These are phyloP conservation scores for Colletotrichum spinosum DNA, from an alignment of 2,329 filamentous ascomycete species.

Conservation along the genomic window DNA sequence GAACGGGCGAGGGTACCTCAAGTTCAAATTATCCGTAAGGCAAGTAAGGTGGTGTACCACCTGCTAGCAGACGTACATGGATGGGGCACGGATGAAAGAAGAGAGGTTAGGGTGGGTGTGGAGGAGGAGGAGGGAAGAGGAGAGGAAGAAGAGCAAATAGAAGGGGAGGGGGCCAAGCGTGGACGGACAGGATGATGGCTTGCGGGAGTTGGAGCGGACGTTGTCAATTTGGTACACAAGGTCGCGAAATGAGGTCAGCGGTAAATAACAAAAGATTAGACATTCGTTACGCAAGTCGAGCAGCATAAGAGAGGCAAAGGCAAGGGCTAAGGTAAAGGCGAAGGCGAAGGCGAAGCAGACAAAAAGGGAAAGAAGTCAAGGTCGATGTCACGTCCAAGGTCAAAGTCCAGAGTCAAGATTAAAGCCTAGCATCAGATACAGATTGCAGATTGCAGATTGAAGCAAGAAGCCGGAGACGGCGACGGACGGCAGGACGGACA, in stretches of 20 bases:
- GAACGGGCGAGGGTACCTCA: conserved; percentile 36
- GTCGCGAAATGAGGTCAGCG: conserved; percentile 2
- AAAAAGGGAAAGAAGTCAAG: conserved; percentile 13
- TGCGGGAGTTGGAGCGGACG: conserved; percentile 24
- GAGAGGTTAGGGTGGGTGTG: background rate
- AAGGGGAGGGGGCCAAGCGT: background rate
- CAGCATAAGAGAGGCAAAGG: background rate
- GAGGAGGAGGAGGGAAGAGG: background rate
- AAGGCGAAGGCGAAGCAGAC: background rate
- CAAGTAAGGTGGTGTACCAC: conserved; percentile 30
- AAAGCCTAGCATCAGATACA: conserved; percentile 9
- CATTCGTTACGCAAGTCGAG: background rate
- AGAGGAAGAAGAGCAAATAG: background rate
- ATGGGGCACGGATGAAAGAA: conserved; percentile 24
- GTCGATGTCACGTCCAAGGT: background rate
- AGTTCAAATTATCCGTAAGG: background rate
- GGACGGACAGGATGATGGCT: background rate
- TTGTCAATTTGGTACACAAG: conserved; percentile 24
- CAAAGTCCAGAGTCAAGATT: too few relatives aligned
- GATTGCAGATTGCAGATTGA: background rate
- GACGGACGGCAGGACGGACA: conserved; percentile 19
- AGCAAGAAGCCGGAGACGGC: conserved; percentile 9
- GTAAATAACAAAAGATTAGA: conserved; percentile 2
- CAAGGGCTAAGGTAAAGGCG: conserved; percentile 5
- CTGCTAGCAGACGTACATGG: conserved; percentile 33